Conservation (phyloP, 495 filamentous ascomycete species). For the Penicillium antarcticum region DNA sequence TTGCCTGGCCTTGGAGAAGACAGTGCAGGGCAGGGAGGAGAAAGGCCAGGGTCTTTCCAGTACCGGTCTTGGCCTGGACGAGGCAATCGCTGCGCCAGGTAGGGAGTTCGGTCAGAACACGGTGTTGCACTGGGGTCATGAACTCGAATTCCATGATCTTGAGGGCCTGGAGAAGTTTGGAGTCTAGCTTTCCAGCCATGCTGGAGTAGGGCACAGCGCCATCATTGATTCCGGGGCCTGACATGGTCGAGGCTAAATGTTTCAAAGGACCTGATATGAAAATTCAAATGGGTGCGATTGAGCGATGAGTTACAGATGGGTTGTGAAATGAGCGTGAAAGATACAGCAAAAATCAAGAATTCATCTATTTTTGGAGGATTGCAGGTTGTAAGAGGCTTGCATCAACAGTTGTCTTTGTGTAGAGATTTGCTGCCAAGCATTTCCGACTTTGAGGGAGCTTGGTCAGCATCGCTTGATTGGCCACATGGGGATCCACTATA, state of each 20-base stretch:
- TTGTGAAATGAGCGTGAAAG: too few species aligned
- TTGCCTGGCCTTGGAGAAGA: constrained; percentile 40
- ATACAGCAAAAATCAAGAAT: not conserved
- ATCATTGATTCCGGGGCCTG: constrained; percentile 17
- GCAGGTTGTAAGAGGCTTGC: too few species aligned
- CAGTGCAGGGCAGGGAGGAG: constrained; percentile 71
- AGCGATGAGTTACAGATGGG: not conserved
- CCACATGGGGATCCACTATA: not conserved
- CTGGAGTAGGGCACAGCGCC: constrained; percentile 36
- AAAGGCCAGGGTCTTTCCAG: constrained; percentile 81
- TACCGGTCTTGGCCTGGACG: constrained; percentile 83
- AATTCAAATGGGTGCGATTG: not conserved
- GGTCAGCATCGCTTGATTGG: constrained; percentile 4
- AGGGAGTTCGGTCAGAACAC: constrained; percentile 50
- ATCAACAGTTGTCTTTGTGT: not conserved
- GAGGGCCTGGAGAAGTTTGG: constrained; percentile 43
- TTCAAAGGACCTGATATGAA: constrained; percentile 1
- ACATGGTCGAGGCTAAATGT: constrained; percentile 13
- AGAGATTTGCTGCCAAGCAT: constrained; percentile 18
- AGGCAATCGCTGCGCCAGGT: constrained; percentile 50
- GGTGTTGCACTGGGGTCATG: constrained; percentile 58
- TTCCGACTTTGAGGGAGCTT: not conserved
- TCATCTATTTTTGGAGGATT: not conserved
- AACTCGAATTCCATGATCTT: constrained; percentile 40
- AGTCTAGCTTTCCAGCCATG: constrained; percentile 47